phyloP scores from a whole-genome alignment of 345 rosid species.

The Pseudoturritis turrita region DNA sequence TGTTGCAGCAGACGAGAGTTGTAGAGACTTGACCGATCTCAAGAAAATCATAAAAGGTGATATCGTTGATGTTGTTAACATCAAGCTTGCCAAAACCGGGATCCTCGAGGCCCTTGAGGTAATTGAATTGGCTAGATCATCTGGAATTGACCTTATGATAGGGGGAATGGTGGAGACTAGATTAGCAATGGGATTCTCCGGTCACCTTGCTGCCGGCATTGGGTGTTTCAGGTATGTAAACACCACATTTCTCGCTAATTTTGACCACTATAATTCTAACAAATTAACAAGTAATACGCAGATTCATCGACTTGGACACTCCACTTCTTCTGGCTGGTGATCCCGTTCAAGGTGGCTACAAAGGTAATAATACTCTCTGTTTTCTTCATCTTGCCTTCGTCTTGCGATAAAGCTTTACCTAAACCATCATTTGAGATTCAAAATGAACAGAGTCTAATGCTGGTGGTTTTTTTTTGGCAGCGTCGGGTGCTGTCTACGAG shows the following conservation, averaged over 20 bases:
- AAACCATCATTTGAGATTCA: not conserved
- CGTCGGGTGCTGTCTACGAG: conserved; percentile 66
- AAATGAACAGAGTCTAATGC: conserved; percentile 14
- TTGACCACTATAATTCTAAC: not conserved
- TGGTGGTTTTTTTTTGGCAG: conserved; percentile 39
- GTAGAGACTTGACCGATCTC: conserved; percentile 62
- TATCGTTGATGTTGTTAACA: conserved; percentile 68
- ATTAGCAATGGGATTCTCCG: conserved; percentile 92
- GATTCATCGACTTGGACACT: conserved; percentile 87
- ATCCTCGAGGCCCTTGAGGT: conserved; percentile 73
- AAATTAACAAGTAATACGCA: conserved; percentile 11
- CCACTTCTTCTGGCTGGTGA: conserved; percentile 84
- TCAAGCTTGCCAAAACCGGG: conserved; percentile 88
- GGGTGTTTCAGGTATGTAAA: conserved; percentile 65
- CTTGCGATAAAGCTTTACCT: not conserved
- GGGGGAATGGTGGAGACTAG: conserved; percentile 99
- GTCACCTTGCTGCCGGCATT: conserved; percentile 89
- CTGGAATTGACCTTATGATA: conserved; percentile 73
- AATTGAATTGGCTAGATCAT: conserved; percentile 58
- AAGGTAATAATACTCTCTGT: conserved; percentile 45
- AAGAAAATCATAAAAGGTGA: conserved; percentile 57
- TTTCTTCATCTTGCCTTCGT: not conserved
- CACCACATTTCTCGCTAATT: not conserved
- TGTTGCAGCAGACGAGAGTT: conserved; percentile 96
- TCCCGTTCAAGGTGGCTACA: conserved; percentile 83